A percentile compares a stretch with the other conserved stretches of the same genome.
Evolutionary conservation across 163 green algal species (phyloP).

Genomic region (Trebouxia gelatinosa): DNA sequence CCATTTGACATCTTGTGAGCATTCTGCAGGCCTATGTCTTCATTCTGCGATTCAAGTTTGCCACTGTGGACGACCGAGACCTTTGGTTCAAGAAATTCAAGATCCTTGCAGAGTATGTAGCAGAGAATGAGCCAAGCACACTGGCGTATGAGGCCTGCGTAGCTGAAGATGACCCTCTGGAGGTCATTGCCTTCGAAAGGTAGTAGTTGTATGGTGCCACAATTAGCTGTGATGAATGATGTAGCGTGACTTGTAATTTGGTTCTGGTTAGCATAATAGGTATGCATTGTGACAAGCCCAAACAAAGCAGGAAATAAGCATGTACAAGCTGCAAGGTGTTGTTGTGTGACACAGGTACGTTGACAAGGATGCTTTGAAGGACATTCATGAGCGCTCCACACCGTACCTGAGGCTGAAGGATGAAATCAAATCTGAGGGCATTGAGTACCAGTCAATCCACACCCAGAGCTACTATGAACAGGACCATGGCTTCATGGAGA

Average conservation of each 20-base stretch:
- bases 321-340: too few species aligned
- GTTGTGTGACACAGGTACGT: too few species aligned
- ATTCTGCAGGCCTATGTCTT: slow-evolving; percentile 17
- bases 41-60: slow-evolving; percentile 10
- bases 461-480: slow-evolving; percentile 29
- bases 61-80: slow-evolving; percentile 15
- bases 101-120: slow-evolving; percentile 29
- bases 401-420: slow-evolving; percentile 16
- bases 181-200: slow-evolving; percentile 36
- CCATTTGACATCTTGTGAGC: background rate
- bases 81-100: slow-evolving; percentile 31
- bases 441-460: background rate
- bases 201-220: background rate
- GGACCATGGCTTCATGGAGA: slow-evolving; percentile 32
- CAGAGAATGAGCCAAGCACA: slow-evolving; percentile 25
- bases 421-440: background rate
- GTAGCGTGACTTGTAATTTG: too few species aligned
- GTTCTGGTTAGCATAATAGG: too few species aligned
- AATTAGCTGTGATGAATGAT: background rate
- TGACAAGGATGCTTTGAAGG: slow-evolving; percentile 27
- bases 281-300: too few species aligned
- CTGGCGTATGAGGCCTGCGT: slow-evolving; percentile 35
- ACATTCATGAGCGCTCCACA: slow-evolving; percentile 6
- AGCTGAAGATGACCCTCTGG: slow-evolving; percentile 34
- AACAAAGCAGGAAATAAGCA: background rate